phyloP scores from a whole-genome alignment of 768 basidiomycete species.

The Lactarius evosmus region DNA sequence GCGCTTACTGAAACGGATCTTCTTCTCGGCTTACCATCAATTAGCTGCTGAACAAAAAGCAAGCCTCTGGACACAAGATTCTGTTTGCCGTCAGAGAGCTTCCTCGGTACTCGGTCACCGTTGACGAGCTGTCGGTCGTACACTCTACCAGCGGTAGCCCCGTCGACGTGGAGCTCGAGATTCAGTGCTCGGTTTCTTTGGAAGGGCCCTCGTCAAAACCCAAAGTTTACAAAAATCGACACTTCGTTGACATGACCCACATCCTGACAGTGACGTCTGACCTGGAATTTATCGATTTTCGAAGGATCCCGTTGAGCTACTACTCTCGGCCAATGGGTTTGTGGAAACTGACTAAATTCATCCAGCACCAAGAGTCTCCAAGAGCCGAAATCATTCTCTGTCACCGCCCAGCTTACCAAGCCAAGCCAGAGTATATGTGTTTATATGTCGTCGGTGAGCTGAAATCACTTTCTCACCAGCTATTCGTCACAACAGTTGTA shows the following conservation, averaged over 20 bases:
- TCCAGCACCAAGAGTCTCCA: constrained; percentile 65
- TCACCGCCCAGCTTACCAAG: constrained; percentile 60
- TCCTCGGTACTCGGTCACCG: constrained; percentile 57
- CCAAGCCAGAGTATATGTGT: constrained; percentile 56
- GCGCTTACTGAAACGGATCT: constrained; percentile 4
- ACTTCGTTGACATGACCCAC: constrained; percentile 58
- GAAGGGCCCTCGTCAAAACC: constrained; percentile 32
- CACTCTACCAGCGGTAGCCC: constrained; percentile 46
- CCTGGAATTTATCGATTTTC: constrained; percentile 70
- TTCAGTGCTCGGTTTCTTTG: constrained; percentile 53
- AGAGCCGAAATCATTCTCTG: constrained; percentile 54
- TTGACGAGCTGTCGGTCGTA: constrained; percentile 47
- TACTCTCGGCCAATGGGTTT: constrained; percentile 3
- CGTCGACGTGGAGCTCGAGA: constrained; percentile 53
- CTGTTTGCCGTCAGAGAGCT: constrained; percentile 57
- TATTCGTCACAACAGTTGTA: constrained; percentile 20
- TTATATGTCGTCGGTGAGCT: constrained; percentile 48
- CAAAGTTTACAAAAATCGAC: constrained; percentile 46
- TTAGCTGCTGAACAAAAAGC: constrained; percentile 26
- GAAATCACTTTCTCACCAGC: constrained; percentile 40
- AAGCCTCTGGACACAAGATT: constrained; percentile 53
- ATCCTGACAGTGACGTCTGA: constrained; percentile 78
- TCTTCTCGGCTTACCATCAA: constrained; percentile 6
- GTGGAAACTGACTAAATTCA: not conserved
- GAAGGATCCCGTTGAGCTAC: constrained; percentile 61